Percentiles rank a stretch among this genome's conserved stretches.
phyloP scores from a whole-genome alignment of 139 green algal species.

The Picochlorum costavermella region DNA sequence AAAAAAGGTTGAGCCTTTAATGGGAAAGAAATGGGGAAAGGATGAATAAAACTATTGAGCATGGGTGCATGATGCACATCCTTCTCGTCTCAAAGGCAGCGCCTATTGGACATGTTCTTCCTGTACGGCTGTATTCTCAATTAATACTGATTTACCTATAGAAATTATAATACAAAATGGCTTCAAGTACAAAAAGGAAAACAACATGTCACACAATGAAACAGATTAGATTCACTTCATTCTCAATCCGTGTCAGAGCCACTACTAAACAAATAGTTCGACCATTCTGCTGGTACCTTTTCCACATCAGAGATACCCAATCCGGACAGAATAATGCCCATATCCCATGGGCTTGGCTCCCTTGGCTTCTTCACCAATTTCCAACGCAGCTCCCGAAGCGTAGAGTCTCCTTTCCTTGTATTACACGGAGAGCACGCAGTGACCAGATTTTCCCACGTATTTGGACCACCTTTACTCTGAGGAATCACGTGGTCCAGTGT shows the following conservation, averaged over 20 bases:
- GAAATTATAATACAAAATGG: neutral
- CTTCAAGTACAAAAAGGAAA: neutral
- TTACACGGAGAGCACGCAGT: conserved; percentile 53
- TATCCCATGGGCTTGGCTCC: conserved; percentile 12
- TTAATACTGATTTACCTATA: neutral
- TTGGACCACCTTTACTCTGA: conserved; percentile 29
- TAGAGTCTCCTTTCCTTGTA: conserved; percentile 41
- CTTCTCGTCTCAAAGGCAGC: too few species aligned
- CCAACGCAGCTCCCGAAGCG: conserved; percentile 45
- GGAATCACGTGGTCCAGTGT: conserved; percentile 49
- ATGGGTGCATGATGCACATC: neutral
- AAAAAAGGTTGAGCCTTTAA: conserved; percentile 36
- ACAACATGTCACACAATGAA: neutral
- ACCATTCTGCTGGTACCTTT: conserved; percentile 7
- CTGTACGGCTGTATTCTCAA: too few species aligned
- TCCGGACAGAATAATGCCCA: neutral
- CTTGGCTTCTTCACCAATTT: conserved; percentile 25
- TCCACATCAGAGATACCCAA: neutral
- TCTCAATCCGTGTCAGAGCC: neutral
- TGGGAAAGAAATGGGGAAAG: conserved; percentile 26
- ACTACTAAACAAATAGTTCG: conserved; percentile 1
- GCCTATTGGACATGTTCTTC: too few species aligned
- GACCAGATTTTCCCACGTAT: conserved; percentile 47
- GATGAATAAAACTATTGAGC: neutral
- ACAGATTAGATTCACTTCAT: neutral